Evolutionary conservation across 2,329 filamentous ascomycete species (phyloP), one percentile per base, ranked within the genome.

Genomic region (Venturia oleaginea): DNA sequence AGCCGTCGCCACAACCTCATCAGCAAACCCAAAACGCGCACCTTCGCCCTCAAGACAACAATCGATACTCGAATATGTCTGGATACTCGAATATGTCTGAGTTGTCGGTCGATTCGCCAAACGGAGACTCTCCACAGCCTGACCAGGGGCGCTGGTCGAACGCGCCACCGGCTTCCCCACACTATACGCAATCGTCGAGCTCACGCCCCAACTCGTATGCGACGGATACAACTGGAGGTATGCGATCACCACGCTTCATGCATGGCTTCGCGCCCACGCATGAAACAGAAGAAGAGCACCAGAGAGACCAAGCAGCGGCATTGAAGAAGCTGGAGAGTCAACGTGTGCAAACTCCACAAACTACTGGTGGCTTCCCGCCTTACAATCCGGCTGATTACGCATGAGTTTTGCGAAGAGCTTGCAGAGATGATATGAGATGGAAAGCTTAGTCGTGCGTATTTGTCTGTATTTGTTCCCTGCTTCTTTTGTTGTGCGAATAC

Each of bases 121-220:
- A 57, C 6, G 34, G 64, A 11, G 64, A 69, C 15, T 74, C 73
- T 1, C 72, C 73, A 2, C 67, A 71, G n/a, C 62, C 67, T 0
- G 69, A 69, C 38, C 70, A 74, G 37, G 68, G 68, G 4, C 68
- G 73, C 51, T 76, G 73, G 74, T 75, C 73, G 55, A 72, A 43
- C 69, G 68, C 37, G 38, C 27, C 55, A 22, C 22, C 27, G 24
- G 7, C 30, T 30, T 11, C 17, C 7, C 54, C 61, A 64, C 69
- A 69, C 3, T 57, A 57, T n/a, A 17, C 51, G 15, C 51, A 32
- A 34, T 32, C 51, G 11, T 54, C 68, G 0, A 70, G 70, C 57
- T 74, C 74, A 24, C 71, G 73, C 2, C 73, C 74, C 0, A 73
- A 67, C 59, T 76, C 74, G 2, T 76, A 75, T 63, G 68, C 72